These are phyloP conservation scores for Cyclotella choctawhatcheeana DNA, from an alignment of 108 stramenopile species.

Conservation along the genomic window DNA sequence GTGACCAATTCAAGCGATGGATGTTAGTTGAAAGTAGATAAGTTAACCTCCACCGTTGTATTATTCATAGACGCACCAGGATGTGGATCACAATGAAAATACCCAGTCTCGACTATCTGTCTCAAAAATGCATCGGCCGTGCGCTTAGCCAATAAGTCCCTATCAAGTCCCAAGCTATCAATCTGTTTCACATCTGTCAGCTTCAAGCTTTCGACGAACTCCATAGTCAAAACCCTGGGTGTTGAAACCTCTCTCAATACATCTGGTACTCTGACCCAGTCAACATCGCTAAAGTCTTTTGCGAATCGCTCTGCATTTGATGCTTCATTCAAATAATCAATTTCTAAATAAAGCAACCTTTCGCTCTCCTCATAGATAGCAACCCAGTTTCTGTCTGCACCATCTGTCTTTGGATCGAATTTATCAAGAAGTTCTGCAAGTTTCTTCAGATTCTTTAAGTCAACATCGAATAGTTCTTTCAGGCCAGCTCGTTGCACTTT, in stretches of 20 bases:
- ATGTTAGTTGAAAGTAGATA: background rate
- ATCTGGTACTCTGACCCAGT: conserved; percentile 88
- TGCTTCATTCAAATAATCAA: conserved; percentile 95
- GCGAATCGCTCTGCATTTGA: conserved; percentile 86
- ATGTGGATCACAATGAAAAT: too few species aligned
- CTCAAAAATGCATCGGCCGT: conserved; percentile 92
- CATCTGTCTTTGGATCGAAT: conserved; percentile 96
- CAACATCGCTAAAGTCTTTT: conserved; percentile 81
- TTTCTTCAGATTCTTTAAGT: conserved; percentile 91
- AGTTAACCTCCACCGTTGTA: too few species aligned
- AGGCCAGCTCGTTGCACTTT: conserved; percentile 95
- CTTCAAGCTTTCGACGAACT: conserved; percentile 92
- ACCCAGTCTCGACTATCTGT: conserved; percentile 89
- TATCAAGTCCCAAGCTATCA: conserved; percentile 80
- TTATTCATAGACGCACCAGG: conserved; percentile 8
- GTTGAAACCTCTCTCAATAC: conserved; percentile 87
- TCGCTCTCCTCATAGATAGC: conserved; percentile 93
- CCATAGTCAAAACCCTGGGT: conserved; percentile 90
- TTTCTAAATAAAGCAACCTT: conserved; percentile 89
- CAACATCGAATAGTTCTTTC: conserved; percentile 94
- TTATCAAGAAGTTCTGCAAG: conserved; percentile 91
- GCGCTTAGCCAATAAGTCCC: conserved; percentile 83
- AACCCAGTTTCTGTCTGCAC: conserved; percentile 93
- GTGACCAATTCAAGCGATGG: background rate
- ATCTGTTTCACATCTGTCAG: conserved; percentile 85